Percentiles rank a stretch among this genome's conserved stretches.
phyloP scores from a whole-genome alignment of 1,284 basidiomycete genomes.

The Termitomyces sp. region DNA sequence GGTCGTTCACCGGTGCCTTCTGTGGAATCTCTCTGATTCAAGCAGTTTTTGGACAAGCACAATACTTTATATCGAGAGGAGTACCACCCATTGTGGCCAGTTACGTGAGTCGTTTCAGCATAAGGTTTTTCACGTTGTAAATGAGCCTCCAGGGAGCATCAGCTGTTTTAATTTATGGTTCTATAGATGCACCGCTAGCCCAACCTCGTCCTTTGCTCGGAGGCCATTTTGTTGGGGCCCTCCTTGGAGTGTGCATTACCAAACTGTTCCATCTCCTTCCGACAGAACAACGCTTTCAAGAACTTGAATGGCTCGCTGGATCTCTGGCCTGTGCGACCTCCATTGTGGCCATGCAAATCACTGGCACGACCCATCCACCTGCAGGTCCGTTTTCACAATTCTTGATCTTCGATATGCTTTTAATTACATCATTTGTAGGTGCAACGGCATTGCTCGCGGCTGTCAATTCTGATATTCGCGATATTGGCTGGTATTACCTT shows the following conservation, averaged over 20 bases:
- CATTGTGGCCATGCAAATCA: constrained; percentile 52
- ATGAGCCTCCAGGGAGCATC: constrained; percentile 43
- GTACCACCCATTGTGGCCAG: constrained; percentile 48
- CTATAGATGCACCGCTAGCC: constrained; percentile 53
- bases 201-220: constrained; percentile 58
- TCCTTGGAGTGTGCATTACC: constrained; percentile 50
- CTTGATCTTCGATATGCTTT: not conserved
- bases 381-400: constrained; percentile 43
- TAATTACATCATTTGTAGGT: constrained; percentile 20
- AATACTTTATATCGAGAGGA: constrained; percentile 42
- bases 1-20: constrained; percentile 52
- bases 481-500: constrained; percentile 58
- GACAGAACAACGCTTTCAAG: constrained; percentile 38
- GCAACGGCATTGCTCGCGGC: constrained; percentile 44
- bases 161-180: constrained; percentile 55
- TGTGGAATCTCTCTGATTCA: constrained; percentile 53
- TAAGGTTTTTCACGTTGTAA: not conserved
- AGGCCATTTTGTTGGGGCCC: constrained; percentile 51
- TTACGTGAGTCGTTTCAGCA: constrained; percentile 31
- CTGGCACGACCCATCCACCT: constrained; percentile 56
- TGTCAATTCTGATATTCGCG: constrained; percentile 37
- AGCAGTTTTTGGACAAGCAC: constrained; percentile 44
- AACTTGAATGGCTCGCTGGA: constrained; percentile 51
- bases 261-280: constrained; percentile 48
- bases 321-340: constrained; percentile 47